These are phyloP conservation scores for Leccinum disarticulatum DNA, from an alignment of 768 basidiomycete genomes.

Conservation along the genomic window DNA sequence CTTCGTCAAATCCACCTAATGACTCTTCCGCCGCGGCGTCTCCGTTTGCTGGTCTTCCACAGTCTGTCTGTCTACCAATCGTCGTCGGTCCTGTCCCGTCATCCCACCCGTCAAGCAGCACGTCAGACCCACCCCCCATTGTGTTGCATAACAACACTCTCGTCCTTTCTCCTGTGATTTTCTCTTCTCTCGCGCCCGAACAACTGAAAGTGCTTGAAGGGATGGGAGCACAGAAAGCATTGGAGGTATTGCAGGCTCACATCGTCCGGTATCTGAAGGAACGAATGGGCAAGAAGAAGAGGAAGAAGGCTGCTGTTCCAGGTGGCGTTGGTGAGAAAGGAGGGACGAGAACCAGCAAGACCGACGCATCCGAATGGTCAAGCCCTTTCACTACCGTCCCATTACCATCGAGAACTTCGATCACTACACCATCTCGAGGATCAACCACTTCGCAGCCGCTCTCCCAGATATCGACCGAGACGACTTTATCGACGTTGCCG, in stretches of 20 bases:
- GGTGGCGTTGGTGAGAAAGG: conserved; percentile 40
- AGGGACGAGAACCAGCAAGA: conserved; percentile 41
- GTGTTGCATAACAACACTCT: conserved; percentile 82
- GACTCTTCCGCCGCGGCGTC: conserved; percentile 20
- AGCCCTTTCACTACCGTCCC: conserved; percentile 50
- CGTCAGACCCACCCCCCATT: conserved; percentile 60
- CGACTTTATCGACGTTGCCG: conserved; percentile 3
- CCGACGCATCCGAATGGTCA: conserved; percentile 25
- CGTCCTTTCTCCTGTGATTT: conserved; percentile 82
- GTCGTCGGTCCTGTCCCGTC: conserved; percentile 70
- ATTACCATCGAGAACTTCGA: conserved; percentile 26
- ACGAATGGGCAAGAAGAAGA: conserved; percentile 44
- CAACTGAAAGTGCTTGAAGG: conserved; percentile 75
- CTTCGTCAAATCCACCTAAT: conserved; percentile 17
- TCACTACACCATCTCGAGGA: background rate
- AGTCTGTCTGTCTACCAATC: conserved; percentile 69
- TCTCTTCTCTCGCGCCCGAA: conserved; percentile 70
- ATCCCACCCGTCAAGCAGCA: conserved; percentile 48
- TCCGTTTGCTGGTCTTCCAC: conserved; percentile 32
- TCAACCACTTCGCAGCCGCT: conserved; percentile 1
- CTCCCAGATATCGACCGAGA: background rate
- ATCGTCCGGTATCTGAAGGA: conserved; percentile 87
- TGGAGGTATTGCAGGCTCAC: conserved; percentile 79
- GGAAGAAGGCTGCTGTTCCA: conserved; percentile 35
- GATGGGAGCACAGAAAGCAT: conserved; percentile 78